Conservation (phyloP, 2,329 filamentous ascomycete genomes). For the Exutisphaerella laricina region DNA sequence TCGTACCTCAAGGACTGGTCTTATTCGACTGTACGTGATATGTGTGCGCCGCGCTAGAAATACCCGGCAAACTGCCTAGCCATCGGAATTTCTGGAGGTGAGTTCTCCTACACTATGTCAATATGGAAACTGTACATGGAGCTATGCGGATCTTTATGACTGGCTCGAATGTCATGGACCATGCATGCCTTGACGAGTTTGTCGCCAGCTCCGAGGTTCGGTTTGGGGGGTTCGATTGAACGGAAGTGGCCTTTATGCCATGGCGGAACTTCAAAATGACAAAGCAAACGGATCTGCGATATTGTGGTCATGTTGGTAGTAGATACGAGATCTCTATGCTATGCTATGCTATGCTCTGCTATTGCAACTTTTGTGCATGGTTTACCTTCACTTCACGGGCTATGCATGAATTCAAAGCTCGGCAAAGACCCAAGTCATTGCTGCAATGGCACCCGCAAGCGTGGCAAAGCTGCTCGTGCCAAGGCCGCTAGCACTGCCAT, state of each 20-base stretch:
- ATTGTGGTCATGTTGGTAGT: too few relatives aligned
- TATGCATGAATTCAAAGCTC: slow-evolving; percentile 8
- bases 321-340: too few relatives aligned
- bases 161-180: too few relatives aligned
- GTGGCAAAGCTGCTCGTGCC: slow-evolving; percentile 11
- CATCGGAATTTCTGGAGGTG: not conserved
- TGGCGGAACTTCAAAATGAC: too few relatives aligned
- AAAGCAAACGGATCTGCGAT: too few relatives aligned
- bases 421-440: slow-evolving; percentile 19
- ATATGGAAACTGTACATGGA: too few relatives aligned
- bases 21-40: not conserved
- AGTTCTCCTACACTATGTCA: not conserved
- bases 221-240: too few relatives aligned
- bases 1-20: not conserved
- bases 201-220: too few relatives aligned
- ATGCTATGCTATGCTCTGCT: too few relatives aligned
- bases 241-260: too few relatives aligned
- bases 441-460: slow-evolving; percentile 15
- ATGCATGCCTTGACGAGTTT: too few relatives aligned
- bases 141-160: too few relatives aligned
- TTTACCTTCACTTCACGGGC: not conserved
- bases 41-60: not conserved
- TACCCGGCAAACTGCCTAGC: not conserved
- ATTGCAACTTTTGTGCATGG: not conserved
- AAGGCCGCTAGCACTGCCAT: slow-evolving; percentile 6